These are phyloP conservation scores for Trichoderma koningii DNA, from an alignment of 2,329 filamentous ascomycete species.

Conservation along the genomic window DNA sequence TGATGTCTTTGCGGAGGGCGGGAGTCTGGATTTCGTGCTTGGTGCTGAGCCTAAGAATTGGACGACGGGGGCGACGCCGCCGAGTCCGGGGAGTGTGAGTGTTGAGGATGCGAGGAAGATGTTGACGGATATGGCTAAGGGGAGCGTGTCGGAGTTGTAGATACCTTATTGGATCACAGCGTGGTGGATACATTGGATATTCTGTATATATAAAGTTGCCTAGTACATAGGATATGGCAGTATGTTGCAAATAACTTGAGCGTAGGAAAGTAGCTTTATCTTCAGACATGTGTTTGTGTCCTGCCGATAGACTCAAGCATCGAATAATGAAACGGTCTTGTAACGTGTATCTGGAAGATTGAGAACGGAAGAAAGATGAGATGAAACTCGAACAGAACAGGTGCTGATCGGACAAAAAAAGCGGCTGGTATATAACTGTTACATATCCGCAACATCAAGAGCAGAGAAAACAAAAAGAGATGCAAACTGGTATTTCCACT, in stretches of 20 bases:
- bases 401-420: neutral
- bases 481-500: conserved; percentile 8
- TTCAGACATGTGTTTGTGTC: neutral
- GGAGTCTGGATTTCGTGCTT: conserved; percentile 65
- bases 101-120: conserved; percentile 26
- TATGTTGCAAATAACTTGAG: neutral
- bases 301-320: neutral
- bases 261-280: neutral
- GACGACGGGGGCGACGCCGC: conserved; percentile 61
- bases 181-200: neutral
- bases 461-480: neutral
- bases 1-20: conserved; percentile 65
- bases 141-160: neutral
- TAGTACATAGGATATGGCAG: conserved; percentile 1
- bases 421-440: conserved; percentile 14
- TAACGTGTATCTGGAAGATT: neutral
- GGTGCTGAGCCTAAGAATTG: conserved; percentile 55
- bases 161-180: neutral
- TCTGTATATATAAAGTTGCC: too few species aligned
- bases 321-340: too few species aligned
- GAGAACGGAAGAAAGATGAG: neutral
- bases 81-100: conserved; percentile 54
- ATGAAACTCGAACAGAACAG: neutral
- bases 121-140: conserved; percentile 26
- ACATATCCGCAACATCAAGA: conserved; percentile 24